phyloP scores from a whole-genome alignment of 345 rosid species.

The Mercurialis annua region DNA sequence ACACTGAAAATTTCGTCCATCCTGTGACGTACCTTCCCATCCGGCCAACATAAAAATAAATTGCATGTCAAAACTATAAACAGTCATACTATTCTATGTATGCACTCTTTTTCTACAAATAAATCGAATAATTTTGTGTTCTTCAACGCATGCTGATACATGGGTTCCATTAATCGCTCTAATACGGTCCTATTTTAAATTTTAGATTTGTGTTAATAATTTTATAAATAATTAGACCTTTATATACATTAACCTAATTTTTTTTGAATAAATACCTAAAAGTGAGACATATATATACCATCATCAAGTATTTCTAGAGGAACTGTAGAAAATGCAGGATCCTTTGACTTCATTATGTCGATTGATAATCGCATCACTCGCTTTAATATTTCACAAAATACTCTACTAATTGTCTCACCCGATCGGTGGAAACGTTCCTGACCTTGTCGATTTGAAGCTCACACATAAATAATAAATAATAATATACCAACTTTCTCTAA shows the following conservation, averaged over 20 bases:
- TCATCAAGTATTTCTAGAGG: background rate
- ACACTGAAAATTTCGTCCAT: background rate
- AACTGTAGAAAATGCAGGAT: background rate
- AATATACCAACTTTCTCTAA: background rate
- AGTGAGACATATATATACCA: too few relatives aligned
- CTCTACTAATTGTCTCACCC: background rate
- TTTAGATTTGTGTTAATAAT: too few relatives aligned
- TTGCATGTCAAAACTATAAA: background rate
- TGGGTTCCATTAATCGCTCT: background rate
- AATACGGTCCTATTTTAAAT: background rate
- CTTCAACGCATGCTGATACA: background rate
- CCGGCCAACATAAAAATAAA: too few relatives aligned
- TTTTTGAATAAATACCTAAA: background rate
- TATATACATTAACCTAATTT: background rate
- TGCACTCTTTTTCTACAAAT: background rate
- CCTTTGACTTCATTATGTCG: background rate
- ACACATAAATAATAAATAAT: background rate
- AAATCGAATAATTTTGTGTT: background rate
- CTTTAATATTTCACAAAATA: background rate
- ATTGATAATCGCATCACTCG: background rate
- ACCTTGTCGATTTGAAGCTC: background rate
- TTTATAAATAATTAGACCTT: too few relatives aligned
- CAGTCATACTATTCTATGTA: background rate
- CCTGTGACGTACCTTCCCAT: background rate
- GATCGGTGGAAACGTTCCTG: background rate